Conservation (phyloP, 2,329 filamentous ascomycete genomes). For the Fusarium sp. region DNA sequence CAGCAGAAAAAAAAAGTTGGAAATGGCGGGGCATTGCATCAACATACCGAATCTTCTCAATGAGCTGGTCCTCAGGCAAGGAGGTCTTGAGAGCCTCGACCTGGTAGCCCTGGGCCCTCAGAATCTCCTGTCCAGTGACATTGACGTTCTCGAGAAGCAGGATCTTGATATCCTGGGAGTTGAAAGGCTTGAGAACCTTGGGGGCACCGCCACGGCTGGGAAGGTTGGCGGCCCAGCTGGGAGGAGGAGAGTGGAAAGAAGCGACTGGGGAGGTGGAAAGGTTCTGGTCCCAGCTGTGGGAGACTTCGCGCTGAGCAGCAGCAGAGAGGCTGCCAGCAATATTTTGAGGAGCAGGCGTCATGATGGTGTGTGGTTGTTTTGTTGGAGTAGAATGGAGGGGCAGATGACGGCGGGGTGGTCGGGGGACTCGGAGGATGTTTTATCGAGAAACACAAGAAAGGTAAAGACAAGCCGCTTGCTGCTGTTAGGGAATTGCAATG, state of each 20-base stretch:
- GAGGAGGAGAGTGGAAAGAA: constrained; percentile 79
- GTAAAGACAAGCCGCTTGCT: constrained; percentile 16
- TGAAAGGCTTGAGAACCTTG: constrained; percentile 94
- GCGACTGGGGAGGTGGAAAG: constrained; percentile 81
- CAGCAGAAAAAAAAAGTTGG: constrained; percentile 18
- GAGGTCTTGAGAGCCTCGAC: constrained; percentile 93
- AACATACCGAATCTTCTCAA: constrained; percentile 91
- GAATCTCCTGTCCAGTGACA: constrained; percentile 84
- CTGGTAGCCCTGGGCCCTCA: constrained; percentile 90
- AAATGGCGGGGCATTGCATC: constrained; percentile 28
- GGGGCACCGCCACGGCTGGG: constrained; percentile 54
- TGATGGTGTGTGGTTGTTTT: constrained; percentile 43
- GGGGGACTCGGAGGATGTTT: constrained; percentile 21
- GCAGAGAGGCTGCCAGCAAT: constrained; percentile 56
- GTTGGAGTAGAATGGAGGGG: constrained; percentile 44
- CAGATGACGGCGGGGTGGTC: constrained; percentile 14
- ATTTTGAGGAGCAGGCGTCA: constrained; percentile 61
- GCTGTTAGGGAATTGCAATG: background rate
- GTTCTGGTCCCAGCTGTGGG: constrained; percentile 68
- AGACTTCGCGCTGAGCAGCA: constrained; percentile 55
- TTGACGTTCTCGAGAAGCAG: constrained; percentile 97
- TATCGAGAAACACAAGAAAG: background rate
- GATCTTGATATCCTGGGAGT: constrained; percentile 96
- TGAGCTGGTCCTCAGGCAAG: constrained; percentile 90
- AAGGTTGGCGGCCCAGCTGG: constrained; percentile 67